Percentiles rank a stretch among this genome's conserved stretches.
Evolutionary conservation across 371 early-diverging fungal genomes (phyloP).

Genomic region (Mortierella sp.): DNA sequence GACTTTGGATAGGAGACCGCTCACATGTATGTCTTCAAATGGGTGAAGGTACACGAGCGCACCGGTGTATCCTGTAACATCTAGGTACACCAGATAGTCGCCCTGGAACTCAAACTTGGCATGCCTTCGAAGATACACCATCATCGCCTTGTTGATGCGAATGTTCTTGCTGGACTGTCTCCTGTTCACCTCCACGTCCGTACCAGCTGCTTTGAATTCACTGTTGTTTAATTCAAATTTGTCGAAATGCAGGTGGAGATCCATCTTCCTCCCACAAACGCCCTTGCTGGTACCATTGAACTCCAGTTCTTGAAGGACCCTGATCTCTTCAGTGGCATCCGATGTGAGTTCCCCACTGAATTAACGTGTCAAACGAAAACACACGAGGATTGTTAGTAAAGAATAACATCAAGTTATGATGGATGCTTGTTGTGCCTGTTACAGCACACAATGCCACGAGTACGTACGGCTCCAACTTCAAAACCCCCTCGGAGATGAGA

Average conservation of each 20-base stretch:
- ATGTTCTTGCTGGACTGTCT: conserved; percentile 14
- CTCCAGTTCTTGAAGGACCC: conserved; percentile 19
- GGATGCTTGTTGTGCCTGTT: too few species aligned
- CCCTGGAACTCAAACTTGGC: conserved; percentile 5
- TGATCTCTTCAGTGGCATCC: conserved; percentile 14
- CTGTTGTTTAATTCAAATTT: conserved; percentile 14
- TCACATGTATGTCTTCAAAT: conserved; percentile 16
- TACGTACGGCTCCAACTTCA: background rate
- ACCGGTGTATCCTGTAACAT: conserved; percentile 16
- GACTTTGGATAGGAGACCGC: conserved; percentile 7
- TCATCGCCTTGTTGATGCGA: conserved; percentile 17
- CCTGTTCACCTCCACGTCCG: conserved; percentile 13
- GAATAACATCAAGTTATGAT: too few species aligned
- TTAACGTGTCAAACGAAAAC: background rate
- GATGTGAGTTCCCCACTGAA: conserved; percentile 18
- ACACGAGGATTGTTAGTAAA: background rate
- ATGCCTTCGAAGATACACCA: conserved; percentile 11
- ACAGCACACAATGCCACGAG: background rate
- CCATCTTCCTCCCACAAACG: conserved; percentile 19
- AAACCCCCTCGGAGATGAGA: background rate
- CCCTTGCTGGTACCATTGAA: conserved; percentile 15
- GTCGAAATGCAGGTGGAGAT: conserved; percentile 16
- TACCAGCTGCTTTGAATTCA: conserved; percentile 12
- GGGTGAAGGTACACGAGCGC: conserved; percentile 11
- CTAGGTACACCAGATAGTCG: conserved; percentile 11